Evolutionary conservation across 2,329 filamentous ascomycete genomes (phyloP).

Genomic region (Phaeosphaeria sp.): DNA sequence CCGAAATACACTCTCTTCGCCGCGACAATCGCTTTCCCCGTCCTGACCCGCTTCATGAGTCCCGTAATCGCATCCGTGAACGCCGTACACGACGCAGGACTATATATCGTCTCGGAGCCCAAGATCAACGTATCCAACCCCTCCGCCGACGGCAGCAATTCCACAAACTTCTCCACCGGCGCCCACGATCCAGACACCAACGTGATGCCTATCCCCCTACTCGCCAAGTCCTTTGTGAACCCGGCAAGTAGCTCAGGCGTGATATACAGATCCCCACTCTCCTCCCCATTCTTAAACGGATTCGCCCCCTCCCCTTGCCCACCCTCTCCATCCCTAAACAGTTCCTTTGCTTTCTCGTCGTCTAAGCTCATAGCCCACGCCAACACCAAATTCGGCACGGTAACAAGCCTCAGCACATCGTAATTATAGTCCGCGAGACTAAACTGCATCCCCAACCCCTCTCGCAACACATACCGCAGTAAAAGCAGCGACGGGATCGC

Average conservation of each 20-base stretch:
- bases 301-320: slow-evolving; percentile 19
- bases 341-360: slow-evolving; percentile 15
- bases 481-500: slow-evolving; percentile 75
- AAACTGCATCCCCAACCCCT: slow-evolving; percentile 63
- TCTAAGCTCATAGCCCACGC: slow-evolving; percentile 59
- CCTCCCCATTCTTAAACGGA: slow-evolving; percentile 21
- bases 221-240: slow-evolving; percentile 64
- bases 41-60: slow-evolving; percentile 61
- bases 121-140: slow-evolving; percentile 60
- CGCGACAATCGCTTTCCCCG: slow-evolving; percentile 70
- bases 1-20: slow-evolving; percentile 86
- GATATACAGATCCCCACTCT: slow-evolving; percentile 67
- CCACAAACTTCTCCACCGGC: slow-evolving; percentile 60
- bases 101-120: slow-evolving; percentile 85
- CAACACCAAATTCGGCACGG: slow-evolving; percentile 78
- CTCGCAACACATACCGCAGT: slow-evolving; percentile 66
- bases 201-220: slow-evolving; percentile 62
- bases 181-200: slow-evolving; percentile 82
- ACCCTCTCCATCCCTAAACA: slow-evolving; percentile 14
- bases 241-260: slow-evolving; percentile 63
- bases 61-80: slow-evolving; percentile 73
- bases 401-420: slow-evolving; percentile 78
- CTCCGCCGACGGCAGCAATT: slow-evolving; percentile 57
- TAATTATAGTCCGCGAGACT: slow-evolving; percentile 82
- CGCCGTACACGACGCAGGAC: slow-evolving; percentile 70